Conservation (phyloP, 768 basidiomycete genomes). For the Collybiopsis luxurians region DNA sequence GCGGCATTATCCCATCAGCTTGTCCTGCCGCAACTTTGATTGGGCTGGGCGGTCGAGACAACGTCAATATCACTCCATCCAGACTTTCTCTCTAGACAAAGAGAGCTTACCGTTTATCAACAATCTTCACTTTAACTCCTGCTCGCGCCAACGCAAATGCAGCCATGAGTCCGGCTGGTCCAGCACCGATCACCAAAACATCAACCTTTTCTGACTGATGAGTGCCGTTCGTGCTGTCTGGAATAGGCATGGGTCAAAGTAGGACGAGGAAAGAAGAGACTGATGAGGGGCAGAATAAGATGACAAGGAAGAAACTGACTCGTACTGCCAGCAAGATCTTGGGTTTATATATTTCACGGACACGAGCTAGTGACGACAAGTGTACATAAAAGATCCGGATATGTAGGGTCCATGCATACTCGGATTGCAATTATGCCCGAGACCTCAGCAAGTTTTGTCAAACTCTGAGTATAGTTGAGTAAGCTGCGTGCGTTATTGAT, state of each 20-base stretch:
- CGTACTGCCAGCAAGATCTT: too few species aligned
- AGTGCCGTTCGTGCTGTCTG: neutral
- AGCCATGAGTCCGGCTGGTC: slow-evolving; percentile 61
- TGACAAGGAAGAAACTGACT: neutral
- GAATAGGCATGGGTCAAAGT: slow-evolving; percentile 1
- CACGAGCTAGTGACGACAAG: too few species aligned
- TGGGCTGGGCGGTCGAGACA: slow-evolving; percentile 30
- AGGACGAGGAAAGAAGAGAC: neutral
- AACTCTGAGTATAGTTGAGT: too few species aligned
- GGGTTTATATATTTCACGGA: too few species aligned
- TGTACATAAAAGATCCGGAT: too few species aligned
- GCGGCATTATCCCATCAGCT: slow-evolving; percentile 59
- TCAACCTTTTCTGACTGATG: neutral
- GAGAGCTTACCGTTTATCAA: slow-evolving; percentile 52
- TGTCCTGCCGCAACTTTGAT: slow-evolving; percentile 50
- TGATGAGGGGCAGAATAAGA: neutral
- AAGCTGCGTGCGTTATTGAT: too few species aligned
- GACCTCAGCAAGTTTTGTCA: too few species aligned
- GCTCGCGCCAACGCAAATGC: slow-evolving; percentile 57
- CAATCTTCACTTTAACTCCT: slow-evolving; percentile 55
- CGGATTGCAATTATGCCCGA: too few species aligned
- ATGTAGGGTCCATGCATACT: too few species aligned
- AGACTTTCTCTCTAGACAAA: neutral
- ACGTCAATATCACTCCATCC: neutral
- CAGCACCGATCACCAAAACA: slow-evolving; percentile 6